Conservation (phyloP, 768 basidiomycete species). For the Galerina sulciceps region DNA sequence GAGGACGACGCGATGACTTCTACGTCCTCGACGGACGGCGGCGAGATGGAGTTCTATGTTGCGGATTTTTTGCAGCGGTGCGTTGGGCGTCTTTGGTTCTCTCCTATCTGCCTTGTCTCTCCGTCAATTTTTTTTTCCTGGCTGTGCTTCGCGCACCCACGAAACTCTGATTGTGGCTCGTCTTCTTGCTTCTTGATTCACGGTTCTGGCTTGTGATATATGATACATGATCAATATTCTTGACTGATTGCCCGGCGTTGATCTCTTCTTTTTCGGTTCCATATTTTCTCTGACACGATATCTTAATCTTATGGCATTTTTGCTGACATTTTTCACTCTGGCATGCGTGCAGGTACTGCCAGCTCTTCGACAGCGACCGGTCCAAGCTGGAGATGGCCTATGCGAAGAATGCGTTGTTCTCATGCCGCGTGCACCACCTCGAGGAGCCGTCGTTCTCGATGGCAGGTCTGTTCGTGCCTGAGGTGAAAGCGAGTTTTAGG, state of each 20-base stretch:
- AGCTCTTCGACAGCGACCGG: constrained; percentile 29
- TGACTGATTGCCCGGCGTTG: too few relatives aligned
- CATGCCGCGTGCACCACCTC: constrained; percentile 23
- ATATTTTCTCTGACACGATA: neutral
- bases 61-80: constrained; percentile 13
- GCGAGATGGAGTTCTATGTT: constrained; percentile 1
- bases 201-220: too few relatives aligned
- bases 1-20: neutral
- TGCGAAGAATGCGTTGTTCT: constrained; percentile 30
- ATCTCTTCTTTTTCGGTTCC: too few relatives aligned
- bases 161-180: too few relatives aligned
- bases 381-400: constrained; percentile 29
- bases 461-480: constrained; percentile 16
- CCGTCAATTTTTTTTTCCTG: too few relatives aligned
- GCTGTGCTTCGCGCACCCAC: too few relatives aligned
- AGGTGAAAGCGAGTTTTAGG: neutral
- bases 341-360: constrained; percentile 21
- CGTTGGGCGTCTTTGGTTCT: neutral
- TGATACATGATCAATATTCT: too few relatives aligned
- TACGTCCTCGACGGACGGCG: neutral
- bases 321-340: neutral
- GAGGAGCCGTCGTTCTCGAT: constrained; percentile 13
- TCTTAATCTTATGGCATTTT: neutral
- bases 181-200: too few relatives aligned
- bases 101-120: too few relatives aligned